Percentiles rank a stretch among this genome's conserved stretches.
Conservation (phyloP, 306 rosid species). For the Glycine soja region DNA sequence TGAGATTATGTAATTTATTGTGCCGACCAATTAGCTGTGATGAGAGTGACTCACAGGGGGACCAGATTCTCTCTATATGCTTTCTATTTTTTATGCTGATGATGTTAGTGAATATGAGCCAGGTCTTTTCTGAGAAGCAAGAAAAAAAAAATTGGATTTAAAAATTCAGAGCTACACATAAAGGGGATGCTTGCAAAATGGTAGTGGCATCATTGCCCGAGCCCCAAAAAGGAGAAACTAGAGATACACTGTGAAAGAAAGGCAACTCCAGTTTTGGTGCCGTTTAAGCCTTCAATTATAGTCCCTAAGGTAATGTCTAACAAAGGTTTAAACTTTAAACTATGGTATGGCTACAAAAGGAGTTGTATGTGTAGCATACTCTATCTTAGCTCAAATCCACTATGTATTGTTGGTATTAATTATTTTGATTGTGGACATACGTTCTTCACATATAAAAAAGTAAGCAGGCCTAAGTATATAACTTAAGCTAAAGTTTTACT, state of each 20-base stretch:
- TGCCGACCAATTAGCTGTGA: conserved; percentile 46
- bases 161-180: conserved; percentile 45
- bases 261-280: conserved; percentile 43
- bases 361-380: background rate
- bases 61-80: conserved; percentile 46
- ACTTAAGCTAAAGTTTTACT: conserved; percentile 21
- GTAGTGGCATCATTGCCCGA: conserved; percentile 61
- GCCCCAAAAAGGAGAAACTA: conserved; percentile 54
- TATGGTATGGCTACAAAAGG: background rate
- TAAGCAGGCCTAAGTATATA: background rate
- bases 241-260: conserved; percentile 51
- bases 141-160: conserved; percentile 2
- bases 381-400: conserved; percentile 29
- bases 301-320: background rate
- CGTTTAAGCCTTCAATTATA: conserved; percentile 13
- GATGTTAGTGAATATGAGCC: conserved; percentile 30
- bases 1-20: conserved; percentile 42
- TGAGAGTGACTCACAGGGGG: conserved; percentile 52
- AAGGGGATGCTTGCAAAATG: conserved; percentile 53
- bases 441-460: background rate
- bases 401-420: conserved; percentile 23
- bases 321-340: conserved; percentile 22
- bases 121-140: conserved; percentile 31
- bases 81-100: conserved; percentile 41
- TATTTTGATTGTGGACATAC: conserved; percentile 23